These are phyloP conservation scores for Penicillium paneum DNA, from an alignment of 2,329 filamentous ascomycete genomes.

Conservation along the genomic window DNA sequence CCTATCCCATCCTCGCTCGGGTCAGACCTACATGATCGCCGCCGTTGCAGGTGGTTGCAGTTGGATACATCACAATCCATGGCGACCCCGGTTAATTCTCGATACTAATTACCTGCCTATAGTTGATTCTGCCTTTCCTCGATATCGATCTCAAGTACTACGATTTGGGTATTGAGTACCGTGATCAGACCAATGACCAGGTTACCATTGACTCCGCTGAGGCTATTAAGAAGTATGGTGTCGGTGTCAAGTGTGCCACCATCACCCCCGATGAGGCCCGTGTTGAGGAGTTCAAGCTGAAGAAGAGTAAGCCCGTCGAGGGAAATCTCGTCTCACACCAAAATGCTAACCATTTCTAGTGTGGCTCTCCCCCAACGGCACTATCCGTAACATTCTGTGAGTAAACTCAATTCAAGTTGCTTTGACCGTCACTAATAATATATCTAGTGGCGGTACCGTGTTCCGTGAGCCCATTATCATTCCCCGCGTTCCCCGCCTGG, in stretches of 20 bases:
- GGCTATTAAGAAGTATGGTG: conserved; percentile 98
- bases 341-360: conserved; percentile 51
- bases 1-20: conserved; percentile 11
- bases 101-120: conserved; percentile 18
- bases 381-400: conserved; percentile 63
- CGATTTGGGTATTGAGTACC: conserved; percentile 87
- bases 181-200: conserved; percentile 93
- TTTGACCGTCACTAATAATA: conserved; percentile 19
- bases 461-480: conserved; percentile 99
- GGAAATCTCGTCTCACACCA: neutral
- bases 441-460: conserved; percentile 74
- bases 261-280: conserved; percentile 97
- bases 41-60: conserved; percentile 14
- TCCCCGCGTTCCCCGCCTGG: conserved; percentile 82
- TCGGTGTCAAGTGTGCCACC: conserved; percentile 98
- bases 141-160: conserved; percentile 99
- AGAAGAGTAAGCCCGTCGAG: conserved; percentile 76
- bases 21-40: conserved; percentile 17
- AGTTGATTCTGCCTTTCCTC: conserved; percentile 91
- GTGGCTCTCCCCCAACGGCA: conserved; percentile 98
- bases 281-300: conserved; percentile 96
- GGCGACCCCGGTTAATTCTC: neutral
- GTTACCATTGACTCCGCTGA: conserved; percentile 93
- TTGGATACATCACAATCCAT: conserved; percentile 10
- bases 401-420: conserved; percentile 17